phyloP scores from a whole-genome alignment of 768 basidiomycete species.

The Nevesoporus exiguus region DNA sequence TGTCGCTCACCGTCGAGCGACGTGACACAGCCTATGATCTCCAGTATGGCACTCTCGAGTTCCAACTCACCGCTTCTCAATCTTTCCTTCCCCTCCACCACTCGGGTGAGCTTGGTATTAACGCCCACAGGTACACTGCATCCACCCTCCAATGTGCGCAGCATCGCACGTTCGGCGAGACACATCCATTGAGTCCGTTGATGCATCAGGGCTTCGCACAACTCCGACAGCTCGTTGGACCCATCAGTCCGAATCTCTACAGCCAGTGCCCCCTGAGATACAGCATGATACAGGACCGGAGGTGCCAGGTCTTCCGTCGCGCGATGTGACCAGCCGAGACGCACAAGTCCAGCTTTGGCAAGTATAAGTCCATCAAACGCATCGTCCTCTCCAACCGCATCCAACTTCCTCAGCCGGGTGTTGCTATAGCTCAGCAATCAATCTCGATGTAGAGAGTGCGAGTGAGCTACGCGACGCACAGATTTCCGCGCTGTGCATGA shows the following conservation, averaged over 20 bases:
- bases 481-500: conserved; percentile 67
- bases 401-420: conserved; percentile 88
- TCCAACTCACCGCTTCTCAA: conserved; percentile 31
- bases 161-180: conserved; percentile 81
- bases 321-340: conserved; percentile 70
- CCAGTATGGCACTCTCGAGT: conserved; percentile 42
- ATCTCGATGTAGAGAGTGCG: background rate
- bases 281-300: conserved; percentile 80
- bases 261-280: conserved; percentile 90
- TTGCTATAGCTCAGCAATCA: conserved; percentile 47
- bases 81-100: conserved; percentile 30
- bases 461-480: conserved; percentile 49
- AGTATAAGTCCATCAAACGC: conserved; percentile 88
- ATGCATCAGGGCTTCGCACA: conserved; percentile 71
- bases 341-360: conserved; percentile 87
- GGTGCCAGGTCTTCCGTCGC: conserved; percentile 71
- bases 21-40: conserved; percentile 80
- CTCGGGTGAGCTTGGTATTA: conserved; percentile 43
- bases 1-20: conserved; percentile 70
- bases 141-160: conserved; percentile 91
- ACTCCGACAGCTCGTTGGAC: conserved; percentile 47
- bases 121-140: conserved; percentile 97
- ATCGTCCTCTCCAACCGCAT: conserved; percentile 59
- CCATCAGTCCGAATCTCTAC: conserved; percentile 80
- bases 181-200: conserved; percentile 74